Base-by-base conservation (phyloP, 495 filamentous ascomycete species). In the Thermochaetoides thermophila region DNA sequence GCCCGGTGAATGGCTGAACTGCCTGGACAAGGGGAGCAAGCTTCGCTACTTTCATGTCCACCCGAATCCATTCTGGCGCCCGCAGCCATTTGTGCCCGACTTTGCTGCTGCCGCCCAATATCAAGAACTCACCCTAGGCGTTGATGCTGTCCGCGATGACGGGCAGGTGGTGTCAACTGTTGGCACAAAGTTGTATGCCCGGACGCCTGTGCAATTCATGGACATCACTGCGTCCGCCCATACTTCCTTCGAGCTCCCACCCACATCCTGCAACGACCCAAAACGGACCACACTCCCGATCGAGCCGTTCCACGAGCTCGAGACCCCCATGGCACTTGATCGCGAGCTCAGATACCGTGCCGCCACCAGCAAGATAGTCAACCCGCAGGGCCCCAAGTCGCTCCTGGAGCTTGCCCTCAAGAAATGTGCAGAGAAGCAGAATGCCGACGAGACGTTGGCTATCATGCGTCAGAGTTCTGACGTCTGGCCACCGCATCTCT, bases 1-100 rank as follows among this genome's bases (percentile, higher is more conserved):
- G 5, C 84, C 84, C 0, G 78, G 64, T 52, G 81, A 86, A 44
- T 49, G 87, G 0, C 57, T 84, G 2, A 56, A 60, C 32, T 53
- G 84, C 2, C 50, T 84, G 24, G 53, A 57, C 8, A 51, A 28
- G 9, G 56, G 44, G 6, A 40, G 44, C 32, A 55, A 48, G 24
- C 51, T 71, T 11, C 34, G 33, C 1, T 50, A 37, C 1, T 32
- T 71, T 11, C 43, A 43, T 10, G 38, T 64, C 20, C 58, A 61
- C 27, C 64, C 66, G 3, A 73, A 75, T 36, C 56, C 60, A 0
- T 68, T 70, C 33, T 45, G 55, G 19, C 8, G 4, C 22, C 22
- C 7, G 3, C 9, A 10, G 7, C 26, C 20, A 10, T 12, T 1
- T 1, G n/a, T 12, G 32, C 21, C 19, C 28, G 21, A 24, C 21